phyloP scores from a whole-genome alignment of 2,329 filamentous ascomycete species.

The Trichoderma simmonsii region DNA sequence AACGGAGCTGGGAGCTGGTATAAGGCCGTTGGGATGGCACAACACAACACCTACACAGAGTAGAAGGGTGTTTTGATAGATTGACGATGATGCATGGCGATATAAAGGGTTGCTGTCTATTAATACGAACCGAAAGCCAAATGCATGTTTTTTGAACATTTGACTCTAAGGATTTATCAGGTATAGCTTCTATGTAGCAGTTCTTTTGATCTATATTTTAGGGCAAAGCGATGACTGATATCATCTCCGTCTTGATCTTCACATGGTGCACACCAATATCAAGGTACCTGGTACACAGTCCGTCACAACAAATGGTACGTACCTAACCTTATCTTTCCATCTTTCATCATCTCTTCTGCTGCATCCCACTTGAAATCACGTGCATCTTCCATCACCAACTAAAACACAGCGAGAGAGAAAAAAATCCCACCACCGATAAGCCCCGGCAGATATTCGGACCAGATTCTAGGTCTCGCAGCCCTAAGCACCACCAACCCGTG shows the following conservation, averaged over 20 bases:
- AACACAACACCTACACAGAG: not conserved
- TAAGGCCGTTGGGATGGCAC: not conserved
- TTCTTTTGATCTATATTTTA: not conserved
- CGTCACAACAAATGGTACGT: not conserved
- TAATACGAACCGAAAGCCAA: not conserved
- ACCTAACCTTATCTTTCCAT: not conserved
- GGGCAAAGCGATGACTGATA: not conserved
- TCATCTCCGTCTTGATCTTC: not conserved
- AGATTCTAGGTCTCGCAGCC: constrained; percentile 40
- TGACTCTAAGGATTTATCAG: not conserved
- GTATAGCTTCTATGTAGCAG: not conserved
- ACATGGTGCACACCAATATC: not conserved
- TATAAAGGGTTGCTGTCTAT: not conserved
- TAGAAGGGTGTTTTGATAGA: constrained; percentile 1
- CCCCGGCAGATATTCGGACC: constrained; percentile 34
- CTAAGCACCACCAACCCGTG: constrained; percentile 35
- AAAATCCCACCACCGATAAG: not conserved
- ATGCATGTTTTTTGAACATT: not conserved
- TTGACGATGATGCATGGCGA: constrained; percentile 5
- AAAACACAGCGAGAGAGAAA: not conserved
- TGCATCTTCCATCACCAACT: not conserved
- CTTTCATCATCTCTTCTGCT: not conserved
- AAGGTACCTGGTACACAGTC: not conserved
- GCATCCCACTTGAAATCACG: not conserved
- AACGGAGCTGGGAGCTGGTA: not conserved